Conservation (phyloP, 2,329 filamentous ascomycete genomes). For the Penicillium sp. region DNA sequence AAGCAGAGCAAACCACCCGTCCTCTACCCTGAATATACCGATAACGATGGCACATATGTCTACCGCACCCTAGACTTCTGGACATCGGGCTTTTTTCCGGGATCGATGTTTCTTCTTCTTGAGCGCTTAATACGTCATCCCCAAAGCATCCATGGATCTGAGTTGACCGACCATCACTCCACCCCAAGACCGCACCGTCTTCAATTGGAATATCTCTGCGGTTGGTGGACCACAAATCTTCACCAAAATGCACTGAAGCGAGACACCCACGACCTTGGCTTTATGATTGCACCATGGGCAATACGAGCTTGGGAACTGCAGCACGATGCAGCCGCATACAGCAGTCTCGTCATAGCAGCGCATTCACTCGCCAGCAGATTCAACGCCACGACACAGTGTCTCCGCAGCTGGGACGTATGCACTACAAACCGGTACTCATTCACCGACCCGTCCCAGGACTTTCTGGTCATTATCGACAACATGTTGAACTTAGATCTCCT, state of each 20-base stretch:
- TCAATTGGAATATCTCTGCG: conserved; percentile 29
- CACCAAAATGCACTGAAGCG: conserved; percentile 44
- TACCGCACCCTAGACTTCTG: conserved; percentile 38
- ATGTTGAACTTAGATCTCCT: conserved; percentile 46
- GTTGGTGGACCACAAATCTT: conserved; percentile 46
- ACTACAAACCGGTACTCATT: conserved; percentile 33
- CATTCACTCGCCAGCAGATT: conserved; percentile 42
- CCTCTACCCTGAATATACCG: no score
- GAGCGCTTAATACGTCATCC: conserved; percentile 19
- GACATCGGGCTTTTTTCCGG: conserved; percentile 54
- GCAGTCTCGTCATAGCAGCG: conserved; percentile 34
- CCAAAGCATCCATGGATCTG: conserved; percentile 20
- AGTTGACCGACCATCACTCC: not conserved
- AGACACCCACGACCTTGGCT: conserved; percentile 58
- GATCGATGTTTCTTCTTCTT: conserved; percentile 45
- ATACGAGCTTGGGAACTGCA: conserved; percentile 51
- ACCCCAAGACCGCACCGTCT: conserved; percentile 4
- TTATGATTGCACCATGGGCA: conserved; percentile 54
- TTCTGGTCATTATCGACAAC: conserved; percentile 47
- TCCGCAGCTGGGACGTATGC: conserved; percentile 50
- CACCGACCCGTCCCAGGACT: conserved; percentile 36
- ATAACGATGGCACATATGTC: no score
- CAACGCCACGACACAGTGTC: conserved; percentile 32
- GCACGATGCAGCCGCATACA: conserved; percentile 36
- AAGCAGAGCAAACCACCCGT: no score